These are phyloP conservation scores for Lathyrus tuberosus DNA, from an alignment of 306 rosid species.

Conservation along the genomic window DNA sequence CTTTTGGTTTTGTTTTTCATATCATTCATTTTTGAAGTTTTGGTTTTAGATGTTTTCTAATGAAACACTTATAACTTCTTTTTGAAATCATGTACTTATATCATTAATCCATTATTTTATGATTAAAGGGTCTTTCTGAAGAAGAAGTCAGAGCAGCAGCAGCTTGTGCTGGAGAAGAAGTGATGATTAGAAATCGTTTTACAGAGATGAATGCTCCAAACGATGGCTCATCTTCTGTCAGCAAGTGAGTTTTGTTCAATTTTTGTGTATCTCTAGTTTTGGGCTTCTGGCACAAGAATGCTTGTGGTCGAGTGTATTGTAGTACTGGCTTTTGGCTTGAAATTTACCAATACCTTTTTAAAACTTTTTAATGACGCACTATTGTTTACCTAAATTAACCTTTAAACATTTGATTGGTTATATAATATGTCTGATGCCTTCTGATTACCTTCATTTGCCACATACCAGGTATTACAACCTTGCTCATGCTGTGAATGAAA, in stretches of 20 bases:
- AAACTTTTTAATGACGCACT: neutral
- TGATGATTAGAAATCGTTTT: slow-evolving; percentile 89
- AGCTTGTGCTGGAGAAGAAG: slow-evolving; percentile 98
- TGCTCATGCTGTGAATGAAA: slow-evolving; percentile 98
- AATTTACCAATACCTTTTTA: slow-evolving; percentile 2
- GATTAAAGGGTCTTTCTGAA: slow-evolving; percentile 89
- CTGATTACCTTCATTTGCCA: slow-evolving; percentile 30
- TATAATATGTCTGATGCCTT: slow-evolving; percentile 30
- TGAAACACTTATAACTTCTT: slow-evolving; percentile 5
- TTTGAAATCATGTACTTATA: slow-evolving; percentile 22
- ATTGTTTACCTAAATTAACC: slow-evolving; percentile 23
- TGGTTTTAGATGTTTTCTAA: slow-evolving; percentile 18
- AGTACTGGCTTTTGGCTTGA: slow-evolving; percentile 8
- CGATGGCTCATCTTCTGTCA: slow-evolving; percentile 87
- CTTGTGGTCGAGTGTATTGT: slow-evolving; percentile 7
- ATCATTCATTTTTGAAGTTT: slow-evolving; percentile 5
- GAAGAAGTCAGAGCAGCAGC: slow-evolving; percentile 97
- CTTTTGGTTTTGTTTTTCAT: slow-evolving; percentile 4
- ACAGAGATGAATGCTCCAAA: slow-evolving; percentile 94
- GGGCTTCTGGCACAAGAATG: slow-evolving; percentile 21
- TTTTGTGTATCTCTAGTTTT: slow-evolving; percentile 32
- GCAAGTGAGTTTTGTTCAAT: slow-evolving; percentile 63
- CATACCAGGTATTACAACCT: slow-evolving; percentile 85
- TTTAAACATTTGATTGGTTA: slow-evolving; percentile 30
- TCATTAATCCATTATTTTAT: slow-evolving; percentile 41